Base-by-base conservation (phyloP, 2,329 filamentous ascomycete species). In the Thyridium curvatum region DNA sequence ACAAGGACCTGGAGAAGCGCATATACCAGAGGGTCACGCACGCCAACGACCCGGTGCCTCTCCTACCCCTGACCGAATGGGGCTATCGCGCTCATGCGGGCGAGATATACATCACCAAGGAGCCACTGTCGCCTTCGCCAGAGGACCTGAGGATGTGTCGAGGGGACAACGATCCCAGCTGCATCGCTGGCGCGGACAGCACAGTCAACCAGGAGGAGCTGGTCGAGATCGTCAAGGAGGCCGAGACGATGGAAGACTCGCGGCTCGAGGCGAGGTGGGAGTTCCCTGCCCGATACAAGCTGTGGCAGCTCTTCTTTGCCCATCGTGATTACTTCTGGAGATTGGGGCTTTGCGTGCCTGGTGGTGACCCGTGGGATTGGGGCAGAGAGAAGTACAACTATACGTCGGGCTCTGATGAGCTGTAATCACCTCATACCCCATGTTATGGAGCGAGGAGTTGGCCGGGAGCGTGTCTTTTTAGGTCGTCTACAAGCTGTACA, bases 311-410 rank as follows among this genome's bases (percentile, higher is more conserved):
- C 8, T 83, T 97, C 55, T 94, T 94, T 60, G 86, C 90, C 1
- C 93, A 98, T 64, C 71, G 93, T 30, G 93, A 98, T 64, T 98
- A 98, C 61, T 97, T 98, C 62, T 94, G 88, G 86, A 74, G 93
- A 41, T 61, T 98, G 38, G 93, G 93, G 0, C 66, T 97, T 26
- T 98, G 93, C 63, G 70, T 96, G 3, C 90, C 91, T 0, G 84
- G 84, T 12, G 85, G 86, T 12, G 82, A 84, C 55, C 81, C 82
- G 3, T 66, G 69, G 34, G 75, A 86, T 49, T 86, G 82, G 82
- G 76, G 71, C 13, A 64, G 73, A 46, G 68, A 71, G 33, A 60
- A 55, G 42, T 69, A 75, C 52, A 60, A 66, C 41, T 52, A 65
- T 15, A 48, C 47, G n/a, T 51, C 51, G 33, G 48, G 50, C n/a